These are phyloP conservation scores for Trichophaea hybrida DNA, from an alignment of 2,329 filamentous ascomycete genomes.

Conservation along the genomic window DNA sequence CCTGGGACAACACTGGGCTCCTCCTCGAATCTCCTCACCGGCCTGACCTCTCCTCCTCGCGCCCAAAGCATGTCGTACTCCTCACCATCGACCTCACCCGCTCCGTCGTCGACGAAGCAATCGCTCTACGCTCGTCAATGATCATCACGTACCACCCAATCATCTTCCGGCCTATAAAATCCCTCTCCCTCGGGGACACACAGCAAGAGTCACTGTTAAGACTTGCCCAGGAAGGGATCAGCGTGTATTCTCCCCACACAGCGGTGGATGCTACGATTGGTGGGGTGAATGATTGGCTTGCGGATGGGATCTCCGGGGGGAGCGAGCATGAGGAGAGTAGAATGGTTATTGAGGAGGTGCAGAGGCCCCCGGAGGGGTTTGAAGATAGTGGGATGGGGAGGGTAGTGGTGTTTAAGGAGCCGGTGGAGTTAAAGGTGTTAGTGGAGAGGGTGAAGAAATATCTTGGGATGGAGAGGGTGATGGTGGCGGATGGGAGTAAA, in stretches of 20 bases:
- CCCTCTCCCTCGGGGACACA: slow-evolving; percentile 65
- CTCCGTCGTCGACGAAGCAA: slow-evolving; percentile 79
- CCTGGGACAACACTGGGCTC: slow-evolving; percentile 91
- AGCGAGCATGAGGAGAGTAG: slow-evolving; percentile 17
- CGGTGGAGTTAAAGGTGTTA: slow-evolving; percentile 11
- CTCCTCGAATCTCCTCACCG: slow-evolving; percentile 55
- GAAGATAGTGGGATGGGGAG: slow-evolving; percentile 25
- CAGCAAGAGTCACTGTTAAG: slow-evolving; percentile 76
- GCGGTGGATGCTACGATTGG: slow-evolving; percentile 75
- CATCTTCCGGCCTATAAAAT: slow-evolving; percentile 87
- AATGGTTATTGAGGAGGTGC: slow-evolving; percentile 17
- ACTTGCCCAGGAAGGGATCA: slow-evolving; percentile 73
- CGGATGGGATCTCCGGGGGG: slow-evolving; percentile 60
- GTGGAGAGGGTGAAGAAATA: slow-evolving; percentile 23
- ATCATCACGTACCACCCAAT: slow-evolving; percentile 92
- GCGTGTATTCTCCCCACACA: slow-evolving; percentile 91
- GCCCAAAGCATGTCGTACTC: slow-evolving; percentile 51
- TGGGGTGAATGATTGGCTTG: slow-evolving; percentile 89
- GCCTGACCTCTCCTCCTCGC: slow-evolving; percentile 31
- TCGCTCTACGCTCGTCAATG: slow-evolving; percentile 57
- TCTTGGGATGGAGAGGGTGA: slow-evolving; percentile 14
- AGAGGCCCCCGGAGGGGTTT: slow-evolving; percentile 11
- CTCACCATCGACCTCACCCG: slow-evolving; percentile 84
- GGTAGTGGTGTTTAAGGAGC: slow-evolving; percentile 21
- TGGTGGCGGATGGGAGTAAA: slow-evolving; percentile 10